phyloP scores from a whole-genome alignment of 2,329 filamentous ascomycete genomes.

The Cercospora sojina region DNA sequence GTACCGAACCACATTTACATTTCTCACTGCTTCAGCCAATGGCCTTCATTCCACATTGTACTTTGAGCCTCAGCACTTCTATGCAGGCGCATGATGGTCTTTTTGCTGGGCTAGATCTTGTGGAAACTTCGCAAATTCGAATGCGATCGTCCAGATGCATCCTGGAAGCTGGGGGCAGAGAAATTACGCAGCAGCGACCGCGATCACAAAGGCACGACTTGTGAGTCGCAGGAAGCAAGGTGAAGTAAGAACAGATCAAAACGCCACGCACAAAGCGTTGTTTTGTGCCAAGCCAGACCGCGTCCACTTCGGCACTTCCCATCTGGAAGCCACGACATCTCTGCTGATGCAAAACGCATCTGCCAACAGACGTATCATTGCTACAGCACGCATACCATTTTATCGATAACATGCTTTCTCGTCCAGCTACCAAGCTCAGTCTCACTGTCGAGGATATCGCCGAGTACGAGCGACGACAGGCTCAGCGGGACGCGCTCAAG shows the following conservation, averaged over 20 bases:
- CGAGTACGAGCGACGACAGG: constrained; percentile 37
- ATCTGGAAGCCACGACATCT: background rate
- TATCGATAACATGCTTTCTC: constrained; percentile 35
- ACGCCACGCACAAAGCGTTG: background rate
- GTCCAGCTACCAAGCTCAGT: constrained; percentile 39
- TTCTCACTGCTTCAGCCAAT: constrained; percentile 16
- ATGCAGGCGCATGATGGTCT: background rate
- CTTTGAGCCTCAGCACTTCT: background rate
- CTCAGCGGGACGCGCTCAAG: constrained; percentile 31
- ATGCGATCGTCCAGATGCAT: background rate
- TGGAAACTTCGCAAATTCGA: background rate
- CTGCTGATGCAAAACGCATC: background rate
- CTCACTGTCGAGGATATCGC: constrained; percentile 39
- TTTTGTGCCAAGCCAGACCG: background rate
- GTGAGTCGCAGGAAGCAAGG: background rate
- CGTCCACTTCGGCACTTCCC: background rate
- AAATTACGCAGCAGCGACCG: background rate
- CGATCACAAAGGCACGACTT: background rate
- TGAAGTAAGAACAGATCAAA: background rate
- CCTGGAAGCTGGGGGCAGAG: background rate
- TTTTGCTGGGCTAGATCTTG: background rate
- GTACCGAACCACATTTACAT: constrained; percentile 24
- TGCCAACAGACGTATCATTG: background rate
- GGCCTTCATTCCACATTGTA: constrained; percentile 9
- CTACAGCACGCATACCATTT: background rate